Evolutionary conservation across 2,329 filamentous ascomycete species (phyloP), one percentile per base, ranked within the genome.

Genomic region (Nothophaeocryptopus gaeumannii): DNA sequence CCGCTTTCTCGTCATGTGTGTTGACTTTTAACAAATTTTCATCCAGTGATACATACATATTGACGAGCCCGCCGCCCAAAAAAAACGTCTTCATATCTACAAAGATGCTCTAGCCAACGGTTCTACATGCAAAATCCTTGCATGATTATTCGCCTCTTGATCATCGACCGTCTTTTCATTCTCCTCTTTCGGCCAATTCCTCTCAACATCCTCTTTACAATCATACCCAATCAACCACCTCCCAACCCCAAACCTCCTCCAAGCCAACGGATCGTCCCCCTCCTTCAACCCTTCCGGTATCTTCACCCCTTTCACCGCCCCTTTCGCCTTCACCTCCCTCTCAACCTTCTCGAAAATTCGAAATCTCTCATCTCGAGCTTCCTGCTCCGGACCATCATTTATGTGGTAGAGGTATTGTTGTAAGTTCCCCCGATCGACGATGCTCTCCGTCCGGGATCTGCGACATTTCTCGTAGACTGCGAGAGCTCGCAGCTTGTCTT

Each of bases 381-480:
- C 56, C 62, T 84, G 82, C 51, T 80, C 78, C 0, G 69, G 63
- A 0, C 82, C 82, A 53, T 85, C 81, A 5, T 77, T 74, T 2
- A 85, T 66, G 54, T 85, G 82, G 45, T 84, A 84, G 1, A 85
- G 70, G 59, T 78, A 75, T 58, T 84, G 82, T 54, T 85, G 80
- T 10, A 75, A 63, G n/a, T 80, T 83, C 0, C 82, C 82, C 2
- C 81, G 67, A 9, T 77, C 68, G 0, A 85, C 82, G 0, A 86
- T 76, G 54, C 73, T 77, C 39, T 83, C 78, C 0, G 83, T 85
- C 3, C 83, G 72, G 39, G 75, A 68, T 20, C 80, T 76, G 1
- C 82, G 73, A 49, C 80, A 82, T 5, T 71, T 67, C 61, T 86
- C 79, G 54, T 85, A 86, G 0, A 79, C 70, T 0, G 67, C 68